These are phyloP conservation scores for Eudorina sp. DNA, from an alignment of 139 green algal species.

Conservation along the genomic window DNA sequence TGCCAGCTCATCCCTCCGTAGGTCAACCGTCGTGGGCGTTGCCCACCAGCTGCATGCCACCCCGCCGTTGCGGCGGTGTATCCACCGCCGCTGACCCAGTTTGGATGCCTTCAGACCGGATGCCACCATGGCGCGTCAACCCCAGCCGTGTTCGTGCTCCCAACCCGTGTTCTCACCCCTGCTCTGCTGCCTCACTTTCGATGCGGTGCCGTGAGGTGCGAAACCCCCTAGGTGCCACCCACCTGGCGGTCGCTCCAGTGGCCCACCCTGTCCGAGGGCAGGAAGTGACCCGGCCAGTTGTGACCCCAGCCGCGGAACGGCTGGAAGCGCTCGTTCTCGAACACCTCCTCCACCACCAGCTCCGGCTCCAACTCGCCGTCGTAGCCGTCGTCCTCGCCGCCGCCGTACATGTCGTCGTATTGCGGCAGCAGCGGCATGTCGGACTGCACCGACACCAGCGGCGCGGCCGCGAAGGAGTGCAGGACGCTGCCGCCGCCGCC, in stretches of 20 bases:
- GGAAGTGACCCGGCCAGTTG: constrained; percentile 90
- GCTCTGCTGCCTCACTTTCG: no score
- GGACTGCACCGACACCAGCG: background rate
- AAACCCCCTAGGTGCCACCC: no score
- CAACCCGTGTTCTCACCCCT: no score
- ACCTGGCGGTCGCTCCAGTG: constrained; percentile 71
- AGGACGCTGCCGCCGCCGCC: background rate
- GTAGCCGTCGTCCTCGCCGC: background rate
- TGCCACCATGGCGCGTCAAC: no score
- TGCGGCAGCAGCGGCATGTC: background rate
- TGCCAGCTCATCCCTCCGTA: no score
- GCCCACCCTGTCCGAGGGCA: constrained; percentile 84
- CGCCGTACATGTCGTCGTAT: background rate
- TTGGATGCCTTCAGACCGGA: no score
- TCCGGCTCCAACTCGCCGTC: background rate
- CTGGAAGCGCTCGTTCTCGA: constrained; percentile 92
- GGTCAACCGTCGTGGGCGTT: no score
- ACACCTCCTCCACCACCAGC: constrained; percentile 81
- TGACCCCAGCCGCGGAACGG: constrained; percentile 90
- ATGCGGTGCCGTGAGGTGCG: no score
- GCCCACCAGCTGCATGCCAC: no score
- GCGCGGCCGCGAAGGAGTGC: background rate
- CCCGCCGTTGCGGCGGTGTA: no score
- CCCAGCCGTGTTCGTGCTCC: no score
- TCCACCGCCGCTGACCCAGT: no score